phyloP scores from a whole-genome alignment of 495 filamentous ascomycete genomes.

The Xylaria curta region DNA sequence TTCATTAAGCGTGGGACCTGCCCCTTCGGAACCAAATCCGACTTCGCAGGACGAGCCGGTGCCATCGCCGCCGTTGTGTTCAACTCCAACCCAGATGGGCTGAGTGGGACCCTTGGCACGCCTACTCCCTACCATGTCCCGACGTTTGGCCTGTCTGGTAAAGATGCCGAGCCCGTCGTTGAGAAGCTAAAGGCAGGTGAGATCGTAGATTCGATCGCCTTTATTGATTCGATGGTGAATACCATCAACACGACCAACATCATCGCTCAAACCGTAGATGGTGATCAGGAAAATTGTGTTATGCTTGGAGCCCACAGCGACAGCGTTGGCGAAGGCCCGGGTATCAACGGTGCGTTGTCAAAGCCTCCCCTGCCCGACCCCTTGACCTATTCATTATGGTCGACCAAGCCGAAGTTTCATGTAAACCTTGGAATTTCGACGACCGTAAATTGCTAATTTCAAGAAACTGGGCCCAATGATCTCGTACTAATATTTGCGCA shows the following conservation, averaged over 20 bases:
- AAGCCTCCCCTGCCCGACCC: not conserved
- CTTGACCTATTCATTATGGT: not conserved
- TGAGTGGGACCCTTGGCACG: constrained; percentile 61
- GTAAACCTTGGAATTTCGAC: not conserved
- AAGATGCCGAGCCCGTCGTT: constrained; percentile 56
- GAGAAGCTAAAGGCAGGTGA: constrained; percentile 54
- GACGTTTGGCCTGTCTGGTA: constrained; percentile 61
- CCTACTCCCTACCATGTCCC: constrained; percentile 61
- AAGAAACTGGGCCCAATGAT: not conserved
- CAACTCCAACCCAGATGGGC: constrained; percentile 57
- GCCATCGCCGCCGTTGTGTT: constrained; percentile 67
- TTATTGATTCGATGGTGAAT: constrained; percentile 58
- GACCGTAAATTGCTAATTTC: not conserved
- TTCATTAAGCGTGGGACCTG: constrained; percentile 64
- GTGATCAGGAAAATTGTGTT: constrained; percentile 62
- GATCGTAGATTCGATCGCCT: constrained; percentile 58
- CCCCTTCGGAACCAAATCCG: constrained; percentile 66
- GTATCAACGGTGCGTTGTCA: constrained; percentile 31
- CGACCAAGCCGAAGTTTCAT: no score
- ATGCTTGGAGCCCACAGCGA: constrained; percentile 65
- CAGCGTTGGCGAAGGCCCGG: constrained; percentile 58
- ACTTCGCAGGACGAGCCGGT: constrained; percentile 61
- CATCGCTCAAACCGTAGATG: constrained; percentile 60
- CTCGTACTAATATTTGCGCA: constrained; percentile 34
- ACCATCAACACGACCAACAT: constrained; percentile 57